Base-by-base conservation (phyloP, 139 green algal genomes). In the Haematococcus lacustris region DNA sequence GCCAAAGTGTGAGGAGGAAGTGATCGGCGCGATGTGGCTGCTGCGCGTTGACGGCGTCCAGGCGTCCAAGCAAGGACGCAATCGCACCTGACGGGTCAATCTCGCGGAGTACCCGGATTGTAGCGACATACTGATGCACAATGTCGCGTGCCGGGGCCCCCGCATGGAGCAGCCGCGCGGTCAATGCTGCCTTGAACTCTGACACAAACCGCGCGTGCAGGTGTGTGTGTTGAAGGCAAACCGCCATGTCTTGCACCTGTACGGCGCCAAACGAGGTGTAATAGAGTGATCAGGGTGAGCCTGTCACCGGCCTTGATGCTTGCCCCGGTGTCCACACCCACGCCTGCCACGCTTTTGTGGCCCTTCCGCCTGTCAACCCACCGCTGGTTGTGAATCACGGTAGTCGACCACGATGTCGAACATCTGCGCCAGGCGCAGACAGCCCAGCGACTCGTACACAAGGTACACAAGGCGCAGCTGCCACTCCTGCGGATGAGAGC, bases 341-440 rank as follows among this genome's bases (percentile, higher is more conserved):
- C n/a, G n/a, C n/a, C n/a, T n/a, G n/a, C n/a, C n/a, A n/a, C n/a
- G n/a, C n/a, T n/a, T n/a, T n/a, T n/a, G n/a, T n/a, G n/a, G n/a
- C n/a, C n/a, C n/a, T n/a, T n/a, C n/a, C n/a, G n/a, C n/a, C n/a
- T n/a, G n/a, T n/a, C n/a, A n/a, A n/a, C n/a, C n/a, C n/a, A n/a
- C 38, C 0, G 91, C 90, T 0, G 88, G 88, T 30, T 77, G 59
- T 65, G 80, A 89, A 38, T 91, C 79, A 0, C 89, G 90, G 66
- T 88, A 93, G 53, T 96, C 92, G 32, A 93, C 84, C 51, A 97
- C 89, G 38, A 97, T 91, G 77, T 97, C 92, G 80, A 98, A 98
- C 80, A 98, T 85, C 65, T 92, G 72, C 7, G 60, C 6, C 25
- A 89, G 91, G 23, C 88, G 85, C 64, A 93, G 50, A 34, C 40